phyloP scores from a whole-genome alignment of 352 stramenopile species.

The Phytopythium oedochilum region DNA sequence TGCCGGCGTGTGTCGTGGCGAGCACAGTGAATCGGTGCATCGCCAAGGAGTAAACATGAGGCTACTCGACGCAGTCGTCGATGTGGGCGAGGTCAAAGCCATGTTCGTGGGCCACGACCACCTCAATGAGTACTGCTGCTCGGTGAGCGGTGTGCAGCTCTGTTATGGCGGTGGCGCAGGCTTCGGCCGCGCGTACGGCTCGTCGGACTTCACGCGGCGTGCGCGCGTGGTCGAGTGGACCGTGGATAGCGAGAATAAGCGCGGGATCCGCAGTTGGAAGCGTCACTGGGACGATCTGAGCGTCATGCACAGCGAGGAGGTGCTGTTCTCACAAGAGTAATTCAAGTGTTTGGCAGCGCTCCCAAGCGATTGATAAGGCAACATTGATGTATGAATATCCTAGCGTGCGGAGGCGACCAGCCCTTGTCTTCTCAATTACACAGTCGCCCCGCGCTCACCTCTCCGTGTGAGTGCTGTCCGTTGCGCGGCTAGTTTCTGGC shows the following conservation, averaged over 20 bases:
- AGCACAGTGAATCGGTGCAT: slow-evolving; percentile 23
- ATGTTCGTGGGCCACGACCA: slow-evolving; percentile 59
- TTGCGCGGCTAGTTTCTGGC: background rate
- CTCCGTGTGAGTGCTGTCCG: background rate
- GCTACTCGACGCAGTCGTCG: slow-evolving; percentile 33
- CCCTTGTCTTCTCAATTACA: too few species aligned
- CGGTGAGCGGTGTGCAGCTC: slow-evolving; percentile 35
- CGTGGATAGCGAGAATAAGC: slow-evolving; percentile 25
- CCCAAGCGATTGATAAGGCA: too few species aligned
- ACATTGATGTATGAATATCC: too few species aligned
- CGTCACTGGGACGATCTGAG: slow-evolving; percentile 26
- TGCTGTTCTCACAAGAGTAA: slow-evolving; percentile 19
- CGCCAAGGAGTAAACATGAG: slow-evolving; percentile 23
- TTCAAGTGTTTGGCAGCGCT: too few species aligned
- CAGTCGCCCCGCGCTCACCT: background rate
- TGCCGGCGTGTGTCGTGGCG: slow-evolving; percentile 10
- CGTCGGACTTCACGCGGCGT: slow-evolving; percentile 21
- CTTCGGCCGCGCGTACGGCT: slow-evolving; percentile 25
- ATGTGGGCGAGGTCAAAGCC: slow-evolving; percentile 50
- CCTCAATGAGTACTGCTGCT: slow-evolving; percentile 57
- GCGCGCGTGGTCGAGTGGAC: slow-evolving; percentile 43
- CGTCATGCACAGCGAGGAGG: slow-evolving; percentile 23
- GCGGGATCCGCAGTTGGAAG: slow-evolving; percentile 37
- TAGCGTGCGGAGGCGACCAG: too few species aligned
- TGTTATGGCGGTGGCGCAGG: slow-evolving; percentile 54